Conservation (phyloP, 148 eudicot genomes). For the Cornus kousa region DNA sequence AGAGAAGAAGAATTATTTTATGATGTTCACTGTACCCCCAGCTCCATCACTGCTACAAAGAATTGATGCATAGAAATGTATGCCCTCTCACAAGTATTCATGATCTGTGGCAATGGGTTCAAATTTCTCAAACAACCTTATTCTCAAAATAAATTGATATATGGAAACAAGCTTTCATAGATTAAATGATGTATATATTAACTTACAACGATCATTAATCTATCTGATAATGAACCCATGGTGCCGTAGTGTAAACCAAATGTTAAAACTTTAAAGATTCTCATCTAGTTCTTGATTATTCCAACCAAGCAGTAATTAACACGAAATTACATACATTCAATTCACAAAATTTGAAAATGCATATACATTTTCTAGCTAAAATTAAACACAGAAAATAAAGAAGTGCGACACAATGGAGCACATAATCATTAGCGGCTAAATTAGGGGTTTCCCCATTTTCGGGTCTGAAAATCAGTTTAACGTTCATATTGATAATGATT, state of each 20-base stretch:
- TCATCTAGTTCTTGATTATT: neutral
- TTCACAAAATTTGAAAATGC: neutral
- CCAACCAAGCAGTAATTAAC: neutral
- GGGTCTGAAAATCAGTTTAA: conserved; percentile 30
- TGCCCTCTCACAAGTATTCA: no score
- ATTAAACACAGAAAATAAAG: neutral
- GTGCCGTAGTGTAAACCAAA: neutral
- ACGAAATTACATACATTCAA: neutral
- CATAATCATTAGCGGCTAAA: conserved; percentile 9
- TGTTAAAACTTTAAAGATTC: neutral
- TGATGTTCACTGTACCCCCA: no score
- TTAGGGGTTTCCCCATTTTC: conserved; percentile 25
- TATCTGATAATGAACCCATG: neutral
- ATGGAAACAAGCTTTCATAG: neutral
- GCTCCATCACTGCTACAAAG: no score
- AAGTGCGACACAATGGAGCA: neutral
- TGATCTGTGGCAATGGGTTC: no score
- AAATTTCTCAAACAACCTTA: neutral
- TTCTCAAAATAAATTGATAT: neutral
- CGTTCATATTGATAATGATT: conserved; percentile 28
- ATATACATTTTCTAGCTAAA: conserved; percentile 4
- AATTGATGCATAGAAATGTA: no score
- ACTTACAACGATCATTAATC: no score
- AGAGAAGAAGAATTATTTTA: no score
- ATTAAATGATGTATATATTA: neutral